Evolutionary conservation across 306 rosid genomes (phyloP), one percentile per base, ranked within the genome.

Genomic region (Vigna nakashimae): DNA sequence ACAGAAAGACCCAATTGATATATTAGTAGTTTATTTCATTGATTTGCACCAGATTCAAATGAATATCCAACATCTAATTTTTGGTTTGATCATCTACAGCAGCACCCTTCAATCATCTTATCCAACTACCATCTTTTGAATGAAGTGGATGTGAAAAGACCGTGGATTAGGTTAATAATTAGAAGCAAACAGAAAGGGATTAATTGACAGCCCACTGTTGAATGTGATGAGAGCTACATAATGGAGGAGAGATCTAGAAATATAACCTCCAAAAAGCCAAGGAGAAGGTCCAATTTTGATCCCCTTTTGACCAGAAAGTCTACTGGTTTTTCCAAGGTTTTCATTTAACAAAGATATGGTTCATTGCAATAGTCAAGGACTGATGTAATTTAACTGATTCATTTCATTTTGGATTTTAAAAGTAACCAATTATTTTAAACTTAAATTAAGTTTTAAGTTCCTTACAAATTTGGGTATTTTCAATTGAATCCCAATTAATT

Each of bases 11-110:
- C 13, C 42, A 32, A 13, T 62, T 62, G 45, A 62, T 15, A 15
- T 26, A 30, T 62, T 6, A 28, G 65, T 30, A 32, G 67, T 62
- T 62, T 62, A 62, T 43, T 62, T 32, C n/a, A 62, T 62, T 30
- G 22, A 30, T 62, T 15, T 62, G 67, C 12, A 3, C 22, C 67
- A 30, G 70, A 4, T 28, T 65, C 42, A 18, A 65, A 65, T 38
- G 18, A 38, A 65, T 65, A 17, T 5, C 9, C 70, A 38, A 9
- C 30, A 9, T 38, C 69, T 14, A 28, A 28, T 28, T 30, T 24
- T 58, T 59, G 34, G 43, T 60, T 13, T 6, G 18, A 15, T 1
- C 20, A 60, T 40, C 45, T 40, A 40, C 11, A 40, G 45, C 2
- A 59, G 9, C 17, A 2, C 43, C 67, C 15, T 60, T 60, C 18